Conservation (phyloP, 1,139 yeast genomes). For the Kurtzmaniella quercitrusa region DNA sequence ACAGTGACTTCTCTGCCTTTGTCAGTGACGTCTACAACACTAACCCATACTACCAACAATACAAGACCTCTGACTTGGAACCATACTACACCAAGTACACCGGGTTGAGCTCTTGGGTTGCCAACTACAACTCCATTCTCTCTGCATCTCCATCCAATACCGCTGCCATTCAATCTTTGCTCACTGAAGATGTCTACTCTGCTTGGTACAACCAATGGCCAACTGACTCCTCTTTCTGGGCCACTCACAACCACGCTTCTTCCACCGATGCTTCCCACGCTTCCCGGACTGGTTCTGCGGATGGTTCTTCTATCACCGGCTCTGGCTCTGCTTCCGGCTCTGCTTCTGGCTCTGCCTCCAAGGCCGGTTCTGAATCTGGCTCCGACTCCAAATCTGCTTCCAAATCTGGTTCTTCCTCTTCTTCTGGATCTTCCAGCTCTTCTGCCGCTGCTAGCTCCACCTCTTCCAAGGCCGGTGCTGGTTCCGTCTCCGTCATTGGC, state of each 20-base stretch:
- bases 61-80: background rate
- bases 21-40: constrained; percentile 3
- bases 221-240: background rate
- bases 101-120: constrained; percentile 2
- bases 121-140: constrained; percentile 1
- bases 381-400: background rate
- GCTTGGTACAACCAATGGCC: constrained; percentile 3
- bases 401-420: background rate
- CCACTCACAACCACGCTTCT: background rate
- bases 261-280: background rate
- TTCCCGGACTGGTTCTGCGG: constrained; percentile 1
- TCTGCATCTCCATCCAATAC: background rate
- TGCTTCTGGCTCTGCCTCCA: background rate
- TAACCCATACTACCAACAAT: constrained; percentile 4
- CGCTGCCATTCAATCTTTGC: constrained; percentile 1
- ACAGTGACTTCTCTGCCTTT: constrained; percentile 3
- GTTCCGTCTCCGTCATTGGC: background rate
- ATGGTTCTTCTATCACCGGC: background rate
- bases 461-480: constrained; percentile 1
- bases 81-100: constrained; percentile 1
- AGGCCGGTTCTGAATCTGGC: background rate
- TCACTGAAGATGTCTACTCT: constrained; percentile 1
- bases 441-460: background rate
- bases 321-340: background rate
- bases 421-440: background rate